Percentiles rank a stretch among this genome's conserved stretches.
Conservation (phyloP, 2,329 filamentous ascomycete genomes). For the Botrytis aclada region DNA sequence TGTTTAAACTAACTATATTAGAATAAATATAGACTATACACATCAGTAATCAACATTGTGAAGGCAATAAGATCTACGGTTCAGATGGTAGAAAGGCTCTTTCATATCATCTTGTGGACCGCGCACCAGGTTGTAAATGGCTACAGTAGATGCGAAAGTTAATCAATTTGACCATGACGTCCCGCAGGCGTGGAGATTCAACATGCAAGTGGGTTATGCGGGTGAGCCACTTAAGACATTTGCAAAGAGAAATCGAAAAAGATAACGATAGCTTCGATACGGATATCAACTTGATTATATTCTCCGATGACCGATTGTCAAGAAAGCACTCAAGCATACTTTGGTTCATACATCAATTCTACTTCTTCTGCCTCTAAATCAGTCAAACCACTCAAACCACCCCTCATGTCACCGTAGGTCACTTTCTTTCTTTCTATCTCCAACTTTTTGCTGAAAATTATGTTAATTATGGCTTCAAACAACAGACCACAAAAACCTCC, state of each 20-base stretch:
- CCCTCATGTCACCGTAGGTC: background rate
- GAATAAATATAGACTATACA: background rate
- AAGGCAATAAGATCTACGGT: too few relatives aligned
- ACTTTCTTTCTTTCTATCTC: background rate
- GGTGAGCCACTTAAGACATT: background rate
- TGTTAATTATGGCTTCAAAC: background rate
- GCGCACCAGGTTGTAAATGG: background rate
- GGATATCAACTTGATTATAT: background rate
- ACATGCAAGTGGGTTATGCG: background rate
- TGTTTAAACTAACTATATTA: background rate
- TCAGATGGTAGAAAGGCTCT: too few relatives aligned
- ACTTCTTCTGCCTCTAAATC: background rate
- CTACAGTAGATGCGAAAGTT: background rate
- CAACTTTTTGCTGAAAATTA: background rate
- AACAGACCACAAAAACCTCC: constrained; percentile 8
- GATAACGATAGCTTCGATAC: background rate
- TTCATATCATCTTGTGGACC: background rate
- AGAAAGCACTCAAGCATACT: background rate
- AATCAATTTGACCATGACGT: background rate
- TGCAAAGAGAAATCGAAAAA: background rate
- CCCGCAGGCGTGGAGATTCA: background rate
- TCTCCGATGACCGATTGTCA: too few relatives aligned
- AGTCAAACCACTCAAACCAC: background rate
- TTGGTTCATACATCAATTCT: background rate
- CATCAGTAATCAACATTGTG: background rate